Percentiles rank a stretch among this genome's conserved stretches.
Evolutionary conservation across 345 rosid genomes (phyloP).

Genomic region (Hypericum androsaemum): DNA sequence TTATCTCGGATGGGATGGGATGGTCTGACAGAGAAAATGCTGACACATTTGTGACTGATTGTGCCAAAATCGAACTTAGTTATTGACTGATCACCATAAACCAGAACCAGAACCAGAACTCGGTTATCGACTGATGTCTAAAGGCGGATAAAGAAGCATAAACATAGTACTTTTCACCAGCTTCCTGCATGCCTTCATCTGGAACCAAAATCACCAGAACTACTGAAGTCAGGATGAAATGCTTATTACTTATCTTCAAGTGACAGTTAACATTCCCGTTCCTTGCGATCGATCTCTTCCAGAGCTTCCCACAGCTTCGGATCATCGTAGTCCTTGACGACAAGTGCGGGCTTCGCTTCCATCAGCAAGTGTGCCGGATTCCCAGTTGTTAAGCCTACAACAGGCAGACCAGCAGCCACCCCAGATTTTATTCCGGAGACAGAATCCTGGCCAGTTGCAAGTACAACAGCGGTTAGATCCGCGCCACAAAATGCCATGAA

Average conservation of each 20-base stretch:
- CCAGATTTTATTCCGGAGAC: constrained; percentile 87
- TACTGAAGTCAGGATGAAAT: neutral
- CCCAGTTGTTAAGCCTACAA: constrained; percentile 63
- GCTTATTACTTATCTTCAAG: constrained; percentile 5
- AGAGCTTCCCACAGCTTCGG: constrained; percentile 70
- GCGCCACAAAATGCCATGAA: neutral
- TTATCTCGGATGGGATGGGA: too few relatives aligned
- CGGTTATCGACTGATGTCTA: too few relatives aligned
- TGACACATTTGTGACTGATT: too few relatives aligned
- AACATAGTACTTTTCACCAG: too few relatives aligned
- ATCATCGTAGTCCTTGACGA: constrained; percentile 69
- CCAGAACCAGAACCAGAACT: too few relatives aligned
- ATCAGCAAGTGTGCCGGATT: constrained; percentile 53
- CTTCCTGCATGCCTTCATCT: too few relatives aligned
- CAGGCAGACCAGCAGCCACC: constrained; percentile 93
- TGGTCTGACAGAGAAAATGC: too few relatives aligned
- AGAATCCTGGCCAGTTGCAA: constrained; percentile 45
- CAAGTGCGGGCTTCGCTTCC: constrained; percentile 70
- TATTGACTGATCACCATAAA: too few relatives aligned
- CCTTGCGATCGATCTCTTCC: constrained; percentile 52
- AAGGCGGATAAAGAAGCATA: too few relatives aligned
- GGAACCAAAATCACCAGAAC: too few relatives aligned
- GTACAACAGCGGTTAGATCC: neutral
- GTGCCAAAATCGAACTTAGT: too few relatives aligned
- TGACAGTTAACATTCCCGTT: constrained; percentile 8